phyloP scores from a whole-genome alignment of 208 protist genomes.

The Trypanosoma platydactyli region DNA sequence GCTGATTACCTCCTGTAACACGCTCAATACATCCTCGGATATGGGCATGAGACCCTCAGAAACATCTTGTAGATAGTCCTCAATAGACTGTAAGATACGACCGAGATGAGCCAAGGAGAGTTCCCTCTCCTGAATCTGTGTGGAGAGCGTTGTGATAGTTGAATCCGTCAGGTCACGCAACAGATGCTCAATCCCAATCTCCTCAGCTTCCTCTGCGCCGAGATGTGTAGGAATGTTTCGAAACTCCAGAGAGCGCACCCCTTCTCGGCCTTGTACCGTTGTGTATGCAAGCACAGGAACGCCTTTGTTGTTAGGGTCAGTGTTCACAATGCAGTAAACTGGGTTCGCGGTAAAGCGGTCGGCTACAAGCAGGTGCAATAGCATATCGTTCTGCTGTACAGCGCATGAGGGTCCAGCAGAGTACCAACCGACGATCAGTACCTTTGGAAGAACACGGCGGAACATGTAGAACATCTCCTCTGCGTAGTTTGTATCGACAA shows the following conservation, averaged over 20 bases:
- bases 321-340: conserved; percentile 92
- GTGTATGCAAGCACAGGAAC: conserved; percentile 90
- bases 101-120: conserved; percentile 93
- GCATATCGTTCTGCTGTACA: conserved; percentile 95
- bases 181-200: conserved; percentile 99
- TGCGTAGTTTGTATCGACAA: conserved; percentile 96
- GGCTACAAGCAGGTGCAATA: conserved; percentile 96
- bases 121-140: conserved; percentile 94
- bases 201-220: conserved; percentile 97
- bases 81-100: conserved; percentile 86
- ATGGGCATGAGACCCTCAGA: conserved; percentile 69
- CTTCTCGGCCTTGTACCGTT: conserved; percentile 81
- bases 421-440: conserved; percentile 99
- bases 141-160: conserved; percentile 95
- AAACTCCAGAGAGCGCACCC: conserved; percentile 82
- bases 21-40: conserved; percentile 84
- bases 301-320: conserved; percentile 86
- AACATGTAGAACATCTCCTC: conserved; percentile 99
- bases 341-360: conserved; percentile 92
- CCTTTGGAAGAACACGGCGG: conserved; percentile 97
- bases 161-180: conserved; percentile 98
- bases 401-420: conserved; percentile 95
- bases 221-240: conserved; percentile 93
- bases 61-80: conserved; percentile 90
- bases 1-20: conserved; percentile 89